phyloP scores from a whole-genome alignment of 2,329 filamentous ascomycete genomes.

The Phialophora expanda region DNA sequence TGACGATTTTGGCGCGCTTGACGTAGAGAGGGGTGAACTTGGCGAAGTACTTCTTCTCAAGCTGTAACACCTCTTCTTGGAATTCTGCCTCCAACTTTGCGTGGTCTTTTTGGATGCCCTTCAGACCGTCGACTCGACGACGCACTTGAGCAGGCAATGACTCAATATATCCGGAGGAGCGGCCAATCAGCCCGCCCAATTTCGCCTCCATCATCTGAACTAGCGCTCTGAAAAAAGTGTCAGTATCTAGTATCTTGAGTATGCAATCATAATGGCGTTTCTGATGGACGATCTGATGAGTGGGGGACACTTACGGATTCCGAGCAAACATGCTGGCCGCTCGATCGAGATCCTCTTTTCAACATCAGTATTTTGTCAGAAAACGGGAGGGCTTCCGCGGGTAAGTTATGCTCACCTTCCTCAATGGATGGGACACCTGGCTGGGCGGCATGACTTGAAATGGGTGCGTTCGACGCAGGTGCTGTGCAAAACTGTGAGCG shows the following conservation, averaged over 20 bases:
- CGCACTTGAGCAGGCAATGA: slow-evolving; percentile 87
- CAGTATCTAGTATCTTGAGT: neutral
- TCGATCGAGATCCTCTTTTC: slow-evolving; percentile 85
- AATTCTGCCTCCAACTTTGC: slow-evolving; percentile 98
- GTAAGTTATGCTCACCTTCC: slow-evolving; percentile 69
- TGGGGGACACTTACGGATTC: slow-evolving; percentile 65
- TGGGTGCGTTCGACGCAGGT: slow-evolving; percentile 90
- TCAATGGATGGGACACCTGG: slow-evolving; percentile 93
- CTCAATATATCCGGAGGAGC: slow-evolving; percentile 97
- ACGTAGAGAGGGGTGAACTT: slow-evolving; percentile 98
- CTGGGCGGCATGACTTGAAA: slow-evolving; percentile 96
- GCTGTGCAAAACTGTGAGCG: slow-evolving; percentile 32
- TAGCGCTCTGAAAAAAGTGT: slow-evolving; percentile 58
- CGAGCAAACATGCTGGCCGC: slow-evolving; percentile 92
- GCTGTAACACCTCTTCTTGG: slow-evolving; percentile 95
- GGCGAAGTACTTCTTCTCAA: slow-evolving; percentile 99
- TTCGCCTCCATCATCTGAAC: slow-evolving; percentile 98
- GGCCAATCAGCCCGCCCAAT: slow-evolving; percentile 88
- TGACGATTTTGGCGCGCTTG: slow-evolving; percentile 91
- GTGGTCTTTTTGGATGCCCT: slow-evolving; percentile 98
- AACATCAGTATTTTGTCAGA: neutral
- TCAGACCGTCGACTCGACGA: slow-evolving; percentile 90
- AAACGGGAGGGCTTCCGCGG: neutral
- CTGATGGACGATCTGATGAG: neutral
- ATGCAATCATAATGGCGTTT: neutral